Conservation (phyloP, 2,329 filamentous ascomycete genomes). For the Tolypocladium cylindrosporum region DNA sequence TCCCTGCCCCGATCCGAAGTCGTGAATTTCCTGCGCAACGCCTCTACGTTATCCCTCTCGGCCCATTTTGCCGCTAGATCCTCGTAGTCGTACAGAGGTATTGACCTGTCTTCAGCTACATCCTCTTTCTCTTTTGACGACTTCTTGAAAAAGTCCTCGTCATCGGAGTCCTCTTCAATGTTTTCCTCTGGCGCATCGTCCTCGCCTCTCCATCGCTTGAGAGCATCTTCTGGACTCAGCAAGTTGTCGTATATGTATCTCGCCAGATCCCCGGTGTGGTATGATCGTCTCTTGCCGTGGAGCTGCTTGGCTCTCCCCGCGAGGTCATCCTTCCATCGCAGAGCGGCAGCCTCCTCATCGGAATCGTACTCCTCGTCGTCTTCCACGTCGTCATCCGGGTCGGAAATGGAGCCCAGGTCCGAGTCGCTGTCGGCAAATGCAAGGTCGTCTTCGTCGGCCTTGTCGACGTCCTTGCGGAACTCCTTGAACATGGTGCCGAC, state of each 20-base stretch:
- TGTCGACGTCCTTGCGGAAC: conserved; percentile 40
- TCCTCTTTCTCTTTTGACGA: conserved; percentile 57
- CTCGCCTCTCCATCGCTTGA: conserved; percentile 71
- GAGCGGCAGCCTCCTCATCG: conserved; percentile 60
- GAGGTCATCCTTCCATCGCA: conserved; percentile 86
- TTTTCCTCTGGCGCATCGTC: conserved; percentile 46
- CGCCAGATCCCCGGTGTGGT: conserved; percentile 72
- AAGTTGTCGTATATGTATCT: conserved; percentile 82
- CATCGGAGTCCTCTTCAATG: conserved; percentile 44
- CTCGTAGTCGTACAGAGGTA: conserved; percentile 73
- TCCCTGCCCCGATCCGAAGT: conserved; percentile 44
- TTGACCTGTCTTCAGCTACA: conserved; percentile 65
- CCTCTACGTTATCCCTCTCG: conserved; percentile 65
- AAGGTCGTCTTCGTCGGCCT: conserved; percentile 57
- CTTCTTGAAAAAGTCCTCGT: conserved; percentile 57
- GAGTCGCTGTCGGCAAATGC: conserved; percentile 96
- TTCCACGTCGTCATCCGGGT: conserved; percentile 32
- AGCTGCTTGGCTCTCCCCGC: conserved; percentile 61
- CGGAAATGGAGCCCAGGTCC: conserved; percentile 80
- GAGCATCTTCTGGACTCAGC: conserved; percentile 63
- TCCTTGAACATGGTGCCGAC: conserved; percentile 43
- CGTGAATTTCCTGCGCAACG: conserved; percentile 66
- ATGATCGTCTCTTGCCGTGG: conserved; percentile 60
- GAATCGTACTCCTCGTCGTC: conserved; percentile 43
- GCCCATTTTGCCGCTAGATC: conserved; percentile 80